Evolutionary conservation across 2,329 filamentous ascomycete genomes (phyloP), one percentile per base, ranked within the genome.

Genomic region (Aspergillus amoenus): DNA sequence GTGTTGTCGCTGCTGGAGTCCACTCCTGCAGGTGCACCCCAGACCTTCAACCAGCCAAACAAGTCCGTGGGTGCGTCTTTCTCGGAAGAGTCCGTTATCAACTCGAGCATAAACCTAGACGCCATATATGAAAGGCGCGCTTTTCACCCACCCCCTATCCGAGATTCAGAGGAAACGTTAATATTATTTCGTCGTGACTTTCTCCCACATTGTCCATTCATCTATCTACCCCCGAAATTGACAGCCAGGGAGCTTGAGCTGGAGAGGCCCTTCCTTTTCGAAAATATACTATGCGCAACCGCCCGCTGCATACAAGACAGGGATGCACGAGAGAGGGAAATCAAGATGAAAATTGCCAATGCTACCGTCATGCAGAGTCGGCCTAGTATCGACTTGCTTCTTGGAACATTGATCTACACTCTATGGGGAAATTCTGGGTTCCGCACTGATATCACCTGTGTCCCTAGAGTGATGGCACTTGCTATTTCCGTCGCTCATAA

Each of bases 231-330:
- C 3, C 52, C 52, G 3, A 24, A 11, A 5, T 15, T 55, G 7
- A 32, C 43, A 4, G 44, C 52, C 11, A 22, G 13, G 21, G n/a
- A 55, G 11, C 24, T 55, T 15, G 37, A 48, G 37, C n/a, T 12
- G 2, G 52, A 55, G 37, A 37, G 52, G 8, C 52, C 52, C 2
- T 55, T 55, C 21, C 52, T 55, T 3, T 24, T 47, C 34, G 30
- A 55, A 22, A 18, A n/a, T 2, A 55, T 55, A 17, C 24, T 47
- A 5, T 34, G 44, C 4, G 44, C 48, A 3, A 55, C 44, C 2
- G 15, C 52, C 11, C 22, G 37, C 22, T 48, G 44, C 4, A 11
- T 48, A 4, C n/a, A 42, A n/a, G 42, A 47, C n/a, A 55, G 32
- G 44, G 24, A 17, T 12, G 7, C 12, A 8, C 37, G 52, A 4